These are phyloP conservation scores for Phalaenopsis hybrid DNA, from an alignment of 116 monocot genomes.

Conservation along the genomic window DNA sequence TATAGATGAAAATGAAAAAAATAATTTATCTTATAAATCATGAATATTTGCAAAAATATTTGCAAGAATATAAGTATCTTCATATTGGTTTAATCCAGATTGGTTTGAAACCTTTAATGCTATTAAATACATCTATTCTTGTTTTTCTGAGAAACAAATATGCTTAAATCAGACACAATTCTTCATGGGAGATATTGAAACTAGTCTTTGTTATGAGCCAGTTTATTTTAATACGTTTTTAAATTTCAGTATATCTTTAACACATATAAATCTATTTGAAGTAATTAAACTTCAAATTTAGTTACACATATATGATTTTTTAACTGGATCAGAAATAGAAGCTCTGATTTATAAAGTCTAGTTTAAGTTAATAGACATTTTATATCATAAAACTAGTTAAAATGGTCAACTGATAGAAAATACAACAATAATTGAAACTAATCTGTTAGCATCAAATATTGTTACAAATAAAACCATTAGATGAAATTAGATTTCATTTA, in stretches of 20 bases:
- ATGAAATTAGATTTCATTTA: too few relatives aligned
- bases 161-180: background rate
- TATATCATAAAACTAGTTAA: too few relatives aligned
- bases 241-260: background rate
- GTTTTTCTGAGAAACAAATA: background rate
- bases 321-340: background rate
- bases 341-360: too few relatives aligned
- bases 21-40: background rate
- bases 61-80: background rate
- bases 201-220: background rate
- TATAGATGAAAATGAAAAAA: too few relatives aligned
- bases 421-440: too few relatives aligned
- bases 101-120: background rate
- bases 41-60: background rate
- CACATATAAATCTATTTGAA: background rate
- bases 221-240: background rate
- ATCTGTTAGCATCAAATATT: too few relatives aligned
- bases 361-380: too few relatives aligned
- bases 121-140: background rate
- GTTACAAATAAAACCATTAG: too few relatives aligned
- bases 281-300: background rate
- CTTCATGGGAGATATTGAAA: background rate
- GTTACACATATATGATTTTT: background rate
- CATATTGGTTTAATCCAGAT: background rate
- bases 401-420: too few relatives aligned